Base-by-base conservation (phyloP, 306 rosid species). In the Lotus japonicus region DNA sequence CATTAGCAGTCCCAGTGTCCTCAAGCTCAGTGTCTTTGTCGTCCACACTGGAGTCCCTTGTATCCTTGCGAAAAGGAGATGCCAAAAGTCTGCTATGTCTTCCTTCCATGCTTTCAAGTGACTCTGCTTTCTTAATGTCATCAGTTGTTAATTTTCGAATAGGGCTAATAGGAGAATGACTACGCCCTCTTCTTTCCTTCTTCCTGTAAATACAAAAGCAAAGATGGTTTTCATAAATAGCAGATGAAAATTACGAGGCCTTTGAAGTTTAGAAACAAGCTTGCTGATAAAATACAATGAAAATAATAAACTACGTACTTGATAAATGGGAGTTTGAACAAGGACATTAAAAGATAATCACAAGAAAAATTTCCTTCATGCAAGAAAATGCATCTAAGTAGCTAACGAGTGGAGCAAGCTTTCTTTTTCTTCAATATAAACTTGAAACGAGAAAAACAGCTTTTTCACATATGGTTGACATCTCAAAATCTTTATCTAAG, bases 31-130 rank as follows among this genome's bases (percentile, higher is more conserved):
- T 77, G 66, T 81, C 82, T 73, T 87, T 86, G 44, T 69, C 81
- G 71, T 83, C 95, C 14, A 82, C 50, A 81, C 88, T 87, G 46
- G 89, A 80, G 79, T 90, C 87, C 13, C 46, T 64, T 17, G 61
- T 81, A 73, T 74, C 89, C 72, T 77, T 73, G 71, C 42, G 52
- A 64, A 70, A 71, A 56, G 96, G 92, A 74, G 98, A 82, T 55
- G 96, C 81, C 54, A 56, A 49, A 56, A 0, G 71, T 6, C 73
- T 77, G 72, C 84, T 79, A 33, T 52, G 72, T 78, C 77, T 85
- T 31, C 78, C 86, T 55, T 85, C 92, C 82, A 90, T 65, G 81
- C 92, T 90, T 75, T 79, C 99, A 50, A 67, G 80, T 7, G 96
- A 95, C 35, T 73, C 95, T 82, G 88, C 96, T 52, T 84, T 84